Percentiles rank a stretch among this genome's conserved stretches.
Evolutionary conservation across 2,329 filamentous ascomycete species (phyloP).

Genomic region (Blastomyces silverae): DNA sequence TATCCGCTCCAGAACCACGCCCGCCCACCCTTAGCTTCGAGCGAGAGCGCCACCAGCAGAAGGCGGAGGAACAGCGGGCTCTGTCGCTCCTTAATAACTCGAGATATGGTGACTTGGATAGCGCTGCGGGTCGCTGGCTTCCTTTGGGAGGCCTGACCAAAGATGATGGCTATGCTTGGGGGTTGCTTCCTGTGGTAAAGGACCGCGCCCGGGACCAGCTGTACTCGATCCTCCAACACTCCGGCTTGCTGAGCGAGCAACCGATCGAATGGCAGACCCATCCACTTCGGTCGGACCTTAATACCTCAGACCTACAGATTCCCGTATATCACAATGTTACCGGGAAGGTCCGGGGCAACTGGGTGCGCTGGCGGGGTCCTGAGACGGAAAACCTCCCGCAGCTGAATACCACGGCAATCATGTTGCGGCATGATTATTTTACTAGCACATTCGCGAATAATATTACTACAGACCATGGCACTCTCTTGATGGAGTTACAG

Average conservation of each 20-base stretch:
- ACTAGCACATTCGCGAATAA: slow-evolving; percentile 67
- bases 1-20: slow-evolving; percentile 46
- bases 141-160: slow-evolving; percentile 72
- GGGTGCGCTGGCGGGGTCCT: slow-evolving; percentile 53
- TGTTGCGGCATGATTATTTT: slow-evolving; percentile 60
- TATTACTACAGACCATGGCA: slow-evolving; percentile 65
- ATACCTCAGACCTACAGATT: slow-evolving; percentile 39
- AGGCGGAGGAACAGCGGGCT: slow-evolving; percentile 48
- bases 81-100: slow-evolving; percentile 47
- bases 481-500: slow-evolving; percentile 61
- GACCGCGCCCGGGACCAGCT: slow-evolving; percentile 56
- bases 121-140: slow-evolving; percentile 46
- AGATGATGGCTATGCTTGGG: slow-evolving; percentile 72
- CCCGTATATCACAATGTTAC: slow-evolving; percentile 72
- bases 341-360: slow-evolving; percentile 68
- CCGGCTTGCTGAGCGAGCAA: slow-evolving; percentile 29
- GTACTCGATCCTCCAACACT: slow-evolving; percentile 29
- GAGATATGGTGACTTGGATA: slow-evolving; percentile 48
- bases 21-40: slow-evolving; percentile 37
- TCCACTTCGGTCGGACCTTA: slow-evolving; percentile 25
- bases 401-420: slow-evolving; percentile 59
- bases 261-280: slow-evolving; percentile 26
- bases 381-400: slow-evolving; percentile 41
- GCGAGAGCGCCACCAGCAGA: slow-evolving; percentile 41
- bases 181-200: slow-evolving; percentile 60